Percentiles rank a stretch among this genome's conserved stretches.
These are phyloP conservation scores for Trichoderma semiorbis DNA, from an alignment of 2,329 filamentous ascomycete genomes.

Conservation along the genomic window DNA sequence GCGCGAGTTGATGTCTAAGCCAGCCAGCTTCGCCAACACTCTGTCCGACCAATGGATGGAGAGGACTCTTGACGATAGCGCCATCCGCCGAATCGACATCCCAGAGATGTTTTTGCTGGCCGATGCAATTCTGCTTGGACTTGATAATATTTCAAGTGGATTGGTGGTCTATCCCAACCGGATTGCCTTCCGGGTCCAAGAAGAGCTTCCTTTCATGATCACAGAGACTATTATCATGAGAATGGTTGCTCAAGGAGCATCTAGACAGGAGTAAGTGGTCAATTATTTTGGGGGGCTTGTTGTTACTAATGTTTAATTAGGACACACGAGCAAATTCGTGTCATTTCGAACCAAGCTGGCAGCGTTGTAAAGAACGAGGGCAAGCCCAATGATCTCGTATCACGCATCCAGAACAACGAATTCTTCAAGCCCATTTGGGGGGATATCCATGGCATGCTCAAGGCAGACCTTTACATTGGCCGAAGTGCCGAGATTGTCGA, in stretches of 20 bases:
- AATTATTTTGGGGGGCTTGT: too few species aligned
- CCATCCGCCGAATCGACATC: slow-evolving; percentile 29
- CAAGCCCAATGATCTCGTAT: slow-evolving; percentile 75
- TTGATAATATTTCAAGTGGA: slow-evolving; percentile 65
- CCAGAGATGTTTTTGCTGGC: slow-evolving; percentile 65
- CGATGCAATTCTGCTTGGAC: slow-evolving; percentile 63
- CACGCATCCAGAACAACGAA: slow-evolving; percentile 65
- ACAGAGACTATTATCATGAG: slow-evolving; percentile 71
- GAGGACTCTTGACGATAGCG: slow-evolving; percentile 72
- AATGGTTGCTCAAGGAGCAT: slow-evolving; percentile 63
- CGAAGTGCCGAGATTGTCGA: slow-evolving; percentile 46
- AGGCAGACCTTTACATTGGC: slow-evolving; percentile 44
- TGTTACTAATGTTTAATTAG: too few species aligned
- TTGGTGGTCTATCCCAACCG: slow-evolving; percentile 76
- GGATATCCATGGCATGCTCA: slow-evolving; percentile 67
- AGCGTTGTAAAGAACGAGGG: slow-evolving; percentile 59
- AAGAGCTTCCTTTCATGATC: slow-evolving; percentile 80
- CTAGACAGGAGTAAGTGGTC: background rate
- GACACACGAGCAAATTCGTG: slow-evolving; percentile 75
- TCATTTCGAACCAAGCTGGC: slow-evolving; percentile 73
- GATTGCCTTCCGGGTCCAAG: slow-evolving; percentile 62
- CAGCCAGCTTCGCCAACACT: slow-evolving; percentile 5
- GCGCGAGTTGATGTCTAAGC: slow-evolving; percentile 2
- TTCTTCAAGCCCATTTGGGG: slow-evolving; percentile 73
- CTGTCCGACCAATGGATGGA: slow-evolving; percentile 48